Conservation (phyloP, 805 yeast genomes). For the Saccharomycopsis synnaedendra region DNA sequence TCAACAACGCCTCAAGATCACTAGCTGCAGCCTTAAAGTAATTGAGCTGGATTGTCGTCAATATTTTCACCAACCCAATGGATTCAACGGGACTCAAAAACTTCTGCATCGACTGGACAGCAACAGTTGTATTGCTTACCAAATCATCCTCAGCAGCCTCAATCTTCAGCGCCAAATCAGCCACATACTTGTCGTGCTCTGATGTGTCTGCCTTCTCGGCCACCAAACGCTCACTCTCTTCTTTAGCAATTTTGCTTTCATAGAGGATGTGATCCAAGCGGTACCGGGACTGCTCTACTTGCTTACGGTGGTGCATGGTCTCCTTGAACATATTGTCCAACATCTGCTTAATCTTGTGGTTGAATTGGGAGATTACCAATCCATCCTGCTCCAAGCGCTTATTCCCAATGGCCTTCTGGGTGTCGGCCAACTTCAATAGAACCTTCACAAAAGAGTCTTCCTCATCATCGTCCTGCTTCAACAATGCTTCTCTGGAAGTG, state of each 20-base stretch:
- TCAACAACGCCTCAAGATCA: slow-evolving; percentile 35
- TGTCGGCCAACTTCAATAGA: slow-evolving; percentile 40
- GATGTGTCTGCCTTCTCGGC: not conserved
- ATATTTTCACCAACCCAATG: slow-evolving; percentile 51
- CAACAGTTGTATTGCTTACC: slow-evolving; percentile 65
- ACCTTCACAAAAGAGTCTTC: slow-evolving; percentile 42
- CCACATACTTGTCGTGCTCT: slow-evolving; percentile 29
- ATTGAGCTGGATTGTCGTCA: slow-evolving; percentile 58
- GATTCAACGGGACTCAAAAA: slow-evolving; percentile 58
- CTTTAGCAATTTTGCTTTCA: slow-evolving; percentile 31
- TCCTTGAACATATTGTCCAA: slow-evolving; percentile 49
- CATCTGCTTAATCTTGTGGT: slow-evolving; percentile 39
- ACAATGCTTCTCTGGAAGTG: slow-evolving; percentile 36
- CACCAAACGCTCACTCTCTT: slow-evolving; percentile 11
- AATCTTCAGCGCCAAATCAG: slow-evolving; percentile 39
- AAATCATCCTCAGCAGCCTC: slow-evolving; percentile 64
- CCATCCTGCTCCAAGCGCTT: slow-evolving; percentile 64
- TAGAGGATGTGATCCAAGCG: slow-evolving; percentile 62
- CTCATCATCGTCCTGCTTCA: slow-evolving; percentile 26
- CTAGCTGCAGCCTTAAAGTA: slow-evolving; percentile 43
- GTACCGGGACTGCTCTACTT: slow-evolving; percentile 58
- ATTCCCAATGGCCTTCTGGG: slow-evolving; percentile 52
- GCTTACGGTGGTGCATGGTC: slow-evolving; percentile 49
- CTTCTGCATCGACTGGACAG: slow-evolving; percentile 70
- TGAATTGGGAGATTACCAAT: slow-evolving; percentile 46